Base-by-base conservation (phyloP, 2,329 filamentous ascomycete species). In the Nothopassalora personata region DNA sequence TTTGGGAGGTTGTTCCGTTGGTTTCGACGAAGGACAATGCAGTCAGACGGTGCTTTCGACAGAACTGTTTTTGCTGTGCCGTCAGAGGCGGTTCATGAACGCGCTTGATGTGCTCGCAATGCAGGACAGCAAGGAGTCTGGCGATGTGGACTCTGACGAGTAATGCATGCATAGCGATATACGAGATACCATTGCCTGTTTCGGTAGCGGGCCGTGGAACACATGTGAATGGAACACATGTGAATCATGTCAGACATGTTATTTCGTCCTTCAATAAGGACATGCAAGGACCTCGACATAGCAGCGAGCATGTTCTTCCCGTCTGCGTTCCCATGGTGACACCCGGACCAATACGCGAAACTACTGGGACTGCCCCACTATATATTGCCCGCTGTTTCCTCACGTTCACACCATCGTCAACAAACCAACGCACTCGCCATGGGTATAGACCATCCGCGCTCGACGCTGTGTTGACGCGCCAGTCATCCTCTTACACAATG, bases 111-210 rank as follows among this genome's bases (percentile, higher is more conserved):
- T 43, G 46, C 58, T 46, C 54, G 43, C 48, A 56, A 39, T 50
- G 57, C 57, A 61, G 56, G 57, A 59, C 31, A 58, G 34, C 57
- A 57, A 61, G 55, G 50, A 54, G 54, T 31, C 53, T 54, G 53
- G 47, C 34, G 51, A 53, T 34, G 13, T 39, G 52, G 56, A 62
- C 57, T 60, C 57, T 51, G 57, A 63, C 58, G 61, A 63, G 46
- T 63, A 48, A 63, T 60, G 61, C 60, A 58, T 63, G 61, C 61
- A 63, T 63, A 63, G 61, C 61, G 61, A 63, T 30, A 59, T 59
- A 59, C 57, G 60, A 62, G 60, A 63, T 63, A 63, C 58, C 57
- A 57, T 54, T 54, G 53, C 36, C 28, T 55, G 48, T 33, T 52
- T 33, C 27, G 10, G 10, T 46, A 30, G 36, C 39, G 57, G 36